These are phyloP conservation scores for Chalaropsis thielavioides DNA, from an alignment of 2,329 filamentous ascomycete species.

Conservation along the genomic window DNA sequence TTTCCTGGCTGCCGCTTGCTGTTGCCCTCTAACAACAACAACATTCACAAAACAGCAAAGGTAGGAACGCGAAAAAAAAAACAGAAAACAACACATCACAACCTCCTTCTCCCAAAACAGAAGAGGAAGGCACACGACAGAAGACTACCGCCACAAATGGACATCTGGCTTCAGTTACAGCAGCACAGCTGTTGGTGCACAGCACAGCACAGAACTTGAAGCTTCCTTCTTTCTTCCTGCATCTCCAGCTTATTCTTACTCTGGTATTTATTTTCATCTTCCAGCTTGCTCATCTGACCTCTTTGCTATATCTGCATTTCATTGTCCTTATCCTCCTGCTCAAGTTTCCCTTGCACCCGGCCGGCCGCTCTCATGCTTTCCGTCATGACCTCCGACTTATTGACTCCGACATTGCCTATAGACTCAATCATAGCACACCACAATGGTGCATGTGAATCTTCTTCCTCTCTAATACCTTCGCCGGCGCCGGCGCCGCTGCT, in stretches of 20 bases:
- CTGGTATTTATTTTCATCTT: constrained; percentile 1
- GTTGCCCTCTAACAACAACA: neutral
- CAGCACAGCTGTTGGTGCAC: neutral
- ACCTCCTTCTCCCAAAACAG: neutral
- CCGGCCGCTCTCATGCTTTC: neutral
- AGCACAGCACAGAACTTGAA: neutral
- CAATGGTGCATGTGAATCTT: neutral
- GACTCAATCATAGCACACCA: neutral
- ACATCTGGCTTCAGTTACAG: neutral
- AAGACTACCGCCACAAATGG: neutral
- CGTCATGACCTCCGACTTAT: neutral
- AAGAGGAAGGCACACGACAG: neutral
- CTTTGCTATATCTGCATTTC: neutral
- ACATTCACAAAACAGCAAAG: neutral
- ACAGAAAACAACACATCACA: neutral
- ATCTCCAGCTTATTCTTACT: constrained; percentile 2
- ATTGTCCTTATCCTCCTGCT: neutral
- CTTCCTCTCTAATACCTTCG: neutral
- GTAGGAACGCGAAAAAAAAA: neutral
- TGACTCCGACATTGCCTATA: neutral
- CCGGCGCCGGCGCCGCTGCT: neutral
- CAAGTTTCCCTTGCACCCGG: neutral
- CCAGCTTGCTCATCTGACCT: neutral
- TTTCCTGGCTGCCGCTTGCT: neutral
- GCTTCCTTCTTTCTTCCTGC: neutral